Percentiles rank a stretch among this genome's conserved stretches.
phyloP scores from a whole-genome alignment of 225 moss, liverwort and hornwort genomes.

The Polytrichum commune region DNA sequence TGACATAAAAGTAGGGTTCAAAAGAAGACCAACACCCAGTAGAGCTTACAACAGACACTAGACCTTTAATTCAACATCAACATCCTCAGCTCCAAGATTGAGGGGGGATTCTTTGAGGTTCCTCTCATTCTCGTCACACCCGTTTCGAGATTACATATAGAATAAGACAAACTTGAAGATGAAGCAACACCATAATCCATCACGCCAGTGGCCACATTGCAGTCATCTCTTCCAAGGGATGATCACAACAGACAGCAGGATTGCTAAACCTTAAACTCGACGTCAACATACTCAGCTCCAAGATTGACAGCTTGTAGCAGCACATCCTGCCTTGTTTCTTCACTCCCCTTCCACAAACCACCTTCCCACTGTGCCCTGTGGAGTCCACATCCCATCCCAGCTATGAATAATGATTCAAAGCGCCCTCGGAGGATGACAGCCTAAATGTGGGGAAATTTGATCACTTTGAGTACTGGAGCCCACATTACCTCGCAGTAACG shows the following conservation, averaged over 20 bases:
- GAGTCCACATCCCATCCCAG: neutral
- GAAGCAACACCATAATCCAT: too few species aligned
- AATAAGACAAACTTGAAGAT: too few species aligned
- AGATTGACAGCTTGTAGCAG: conserved; percentile 71
- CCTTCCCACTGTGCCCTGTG: conserved; percentile 78
- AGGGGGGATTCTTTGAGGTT: neutral
- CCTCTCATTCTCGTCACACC: too few species aligned
- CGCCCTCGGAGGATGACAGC: neutral
- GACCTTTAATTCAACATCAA: too few species aligned
- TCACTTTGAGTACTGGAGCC: neutral
- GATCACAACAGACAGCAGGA: too few species aligned
- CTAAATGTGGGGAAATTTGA: neutral
- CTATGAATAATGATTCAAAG: too few species aligned
- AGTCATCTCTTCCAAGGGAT: too few species aligned
- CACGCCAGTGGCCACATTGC: too few species aligned
- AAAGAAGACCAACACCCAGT: too few species aligned
- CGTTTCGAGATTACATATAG: too few species aligned
- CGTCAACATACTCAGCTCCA: conserved; percentile 83
- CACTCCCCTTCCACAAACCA: conserved; percentile 53
- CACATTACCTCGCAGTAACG: conserved; percentile 56
- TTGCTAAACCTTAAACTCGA: conserved; percentile 49
- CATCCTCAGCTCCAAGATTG: neutral
- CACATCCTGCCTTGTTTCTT: conserved; percentile 63
- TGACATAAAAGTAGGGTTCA: too few species aligned
- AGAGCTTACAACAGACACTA: too few species aligned